phyloP scores from a whole-genome alignment of 352 stramenopile genomes.

The Thalassiosira delicatula region DNA sequence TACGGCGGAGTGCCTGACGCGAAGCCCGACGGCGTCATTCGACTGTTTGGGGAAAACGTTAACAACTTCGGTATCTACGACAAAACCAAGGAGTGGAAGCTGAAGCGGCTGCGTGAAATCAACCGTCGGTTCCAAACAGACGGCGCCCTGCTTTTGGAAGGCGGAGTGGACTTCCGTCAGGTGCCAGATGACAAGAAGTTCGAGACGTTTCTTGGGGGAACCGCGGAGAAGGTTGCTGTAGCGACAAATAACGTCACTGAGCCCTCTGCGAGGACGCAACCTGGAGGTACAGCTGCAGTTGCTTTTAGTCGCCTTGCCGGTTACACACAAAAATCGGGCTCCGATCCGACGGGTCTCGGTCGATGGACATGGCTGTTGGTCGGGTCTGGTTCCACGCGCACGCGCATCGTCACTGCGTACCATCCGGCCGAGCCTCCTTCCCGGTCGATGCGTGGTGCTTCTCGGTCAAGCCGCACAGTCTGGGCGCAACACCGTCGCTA shows the following conservation, averaged over 20 bases:
- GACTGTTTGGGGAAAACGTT: background rate
- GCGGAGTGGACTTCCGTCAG: background rate
- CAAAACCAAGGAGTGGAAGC: background rate
- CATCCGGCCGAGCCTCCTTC: background rate
- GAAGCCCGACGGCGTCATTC: background rate
- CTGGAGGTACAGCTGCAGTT: background rate
- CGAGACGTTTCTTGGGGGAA: background rate
- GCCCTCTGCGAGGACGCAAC: background rate
- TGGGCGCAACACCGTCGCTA: background rate
- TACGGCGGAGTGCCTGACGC: background rate
- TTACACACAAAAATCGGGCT: too few relatives aligned
- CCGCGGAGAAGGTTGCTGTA: background rate
- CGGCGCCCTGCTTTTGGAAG: background rate
- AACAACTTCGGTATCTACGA: background rate
- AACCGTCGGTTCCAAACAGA: background rate
- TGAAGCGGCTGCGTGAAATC: background rate
- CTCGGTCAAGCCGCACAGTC: background rate
- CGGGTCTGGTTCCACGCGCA: background rate
- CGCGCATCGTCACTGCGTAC: background rate
- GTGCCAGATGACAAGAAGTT: background rate
- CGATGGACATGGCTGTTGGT: background rate
- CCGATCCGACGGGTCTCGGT: background rate
- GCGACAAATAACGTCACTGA: background rate
- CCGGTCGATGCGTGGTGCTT: background rate
- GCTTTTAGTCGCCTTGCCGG: too few relatives aligned